Evolutionary conservation across 768 basidiomycete species (phyloP).

Genomic region (Lentinula detonsa): DNA sequence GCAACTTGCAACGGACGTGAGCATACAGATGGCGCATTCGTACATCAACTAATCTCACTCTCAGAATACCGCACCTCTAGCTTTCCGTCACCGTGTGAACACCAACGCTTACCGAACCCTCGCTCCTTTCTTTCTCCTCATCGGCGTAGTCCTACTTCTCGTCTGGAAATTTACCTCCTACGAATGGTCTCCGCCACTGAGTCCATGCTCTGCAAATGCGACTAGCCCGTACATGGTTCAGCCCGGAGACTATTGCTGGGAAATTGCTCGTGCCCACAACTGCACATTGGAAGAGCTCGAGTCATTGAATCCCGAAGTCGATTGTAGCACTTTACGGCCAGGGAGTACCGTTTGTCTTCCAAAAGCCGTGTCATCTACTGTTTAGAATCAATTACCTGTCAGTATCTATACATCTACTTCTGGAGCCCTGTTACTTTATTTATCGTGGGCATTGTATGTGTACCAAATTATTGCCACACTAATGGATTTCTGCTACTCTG

Average conservation of each 20-base stretch:
- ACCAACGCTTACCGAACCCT: slow-evolving; percentile 51
- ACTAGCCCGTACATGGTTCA: slow-evolving; percentile 42
- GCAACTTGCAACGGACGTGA: slow-evolving; percentile 46
- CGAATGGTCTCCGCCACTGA: slow-evolving; percentile 26
- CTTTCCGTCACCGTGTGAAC: slow-evolving; percentile 26
- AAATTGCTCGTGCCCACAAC: slow-evolving; percentile 42
- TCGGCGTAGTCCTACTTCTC: slow-evolving; percentile 56
- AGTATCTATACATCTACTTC: neutral
- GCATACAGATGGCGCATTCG: slow-evolving; percentile 10
- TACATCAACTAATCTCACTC: slow-evolving; percentile 24
- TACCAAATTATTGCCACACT: neutral
- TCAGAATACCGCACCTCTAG: slow-evolving; percentile 23
- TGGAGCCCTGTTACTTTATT: neutral
- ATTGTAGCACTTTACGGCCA: slow-evolving; percentile 54
- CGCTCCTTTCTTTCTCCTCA: slow-evolving; percentile 69
- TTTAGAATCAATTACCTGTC: neutral
- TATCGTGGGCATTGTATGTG: neutral
- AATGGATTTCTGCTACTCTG: neutral
- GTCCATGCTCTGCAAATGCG: slow-evolving; percentile 29
- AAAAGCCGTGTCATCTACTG: neutral
- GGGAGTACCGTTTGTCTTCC: slow-evolving; percentile 60
- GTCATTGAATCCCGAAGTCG: slow-evolving; percentile 44
- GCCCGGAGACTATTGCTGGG: slow-evolving; percentile 65
- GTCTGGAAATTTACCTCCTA: slow-evolving; percentile 56
- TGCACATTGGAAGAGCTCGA: slow-evolving; percentile 46